A percentile compares a stretch with the other conserved stretches of the same genome.
phyloP scores from a whole-genome alignment of 1,284 basidiomycete genomes.

The Boletus smithii region DNA sequence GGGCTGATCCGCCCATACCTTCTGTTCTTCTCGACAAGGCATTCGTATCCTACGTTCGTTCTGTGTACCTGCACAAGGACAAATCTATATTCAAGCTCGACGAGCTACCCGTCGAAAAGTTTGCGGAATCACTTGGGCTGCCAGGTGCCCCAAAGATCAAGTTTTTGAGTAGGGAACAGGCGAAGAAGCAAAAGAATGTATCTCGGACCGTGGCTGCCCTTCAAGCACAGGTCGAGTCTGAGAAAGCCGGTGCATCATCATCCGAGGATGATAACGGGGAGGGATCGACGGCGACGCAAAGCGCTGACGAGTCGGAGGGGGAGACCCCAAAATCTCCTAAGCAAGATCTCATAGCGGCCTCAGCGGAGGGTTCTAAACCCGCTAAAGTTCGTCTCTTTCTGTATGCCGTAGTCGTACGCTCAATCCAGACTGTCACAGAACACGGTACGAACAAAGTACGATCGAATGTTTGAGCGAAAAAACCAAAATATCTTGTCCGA shows the following conservation, averaged over 20 bases:
- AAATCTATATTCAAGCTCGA: slow-evolving; percentile 89
- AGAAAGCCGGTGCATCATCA: slow-evolving; percentile 22
- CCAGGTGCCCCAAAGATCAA: slow-evolving; percentile 97
- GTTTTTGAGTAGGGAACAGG: slow-evolving; percentile 73
- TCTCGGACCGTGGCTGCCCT: slow-evolving; percentile 43
- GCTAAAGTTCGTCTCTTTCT: slow-evolving; percentile 32
- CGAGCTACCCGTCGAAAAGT: slow-evolving; percentile 80
- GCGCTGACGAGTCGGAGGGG: slow-evolving; percentile 22
- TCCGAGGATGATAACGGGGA: slow-evolving; percentile 35
- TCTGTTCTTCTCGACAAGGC: slow-evolving; percentile 57
- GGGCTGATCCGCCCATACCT: no score
- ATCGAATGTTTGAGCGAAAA: slow-evolving; percentile 96
- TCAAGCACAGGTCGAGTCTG: slow-evolving; percentile 37
- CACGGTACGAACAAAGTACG: slow-evolving; percentile 88
- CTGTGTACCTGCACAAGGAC: slow-evolving; percentile 91
- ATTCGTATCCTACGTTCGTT: slow-evolving; percentile 95
- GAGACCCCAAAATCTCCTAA: slow-evolving; percentile 2
- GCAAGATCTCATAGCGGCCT: neutral
- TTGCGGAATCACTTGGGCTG: slow-evolving; percentile 87
- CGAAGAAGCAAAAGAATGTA: slow-evolving; percentile 74
- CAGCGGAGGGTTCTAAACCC: slow-evolving; percentile 15
- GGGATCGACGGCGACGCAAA: slow-evolving; percentile 24
- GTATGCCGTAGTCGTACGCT: neutral
- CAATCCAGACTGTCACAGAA: slow-evolving; percentile 21
- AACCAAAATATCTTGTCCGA: slow-evolving; percentile 92